Percentiles rank a stretch among this genome's conserved stretches.
These are phyloP conservation scores for Calonectria pseudoreteaudii DNA, from an alignment of 2,329 filamentous ascomycete genomes.

Conservation along the genomic window DNA sequence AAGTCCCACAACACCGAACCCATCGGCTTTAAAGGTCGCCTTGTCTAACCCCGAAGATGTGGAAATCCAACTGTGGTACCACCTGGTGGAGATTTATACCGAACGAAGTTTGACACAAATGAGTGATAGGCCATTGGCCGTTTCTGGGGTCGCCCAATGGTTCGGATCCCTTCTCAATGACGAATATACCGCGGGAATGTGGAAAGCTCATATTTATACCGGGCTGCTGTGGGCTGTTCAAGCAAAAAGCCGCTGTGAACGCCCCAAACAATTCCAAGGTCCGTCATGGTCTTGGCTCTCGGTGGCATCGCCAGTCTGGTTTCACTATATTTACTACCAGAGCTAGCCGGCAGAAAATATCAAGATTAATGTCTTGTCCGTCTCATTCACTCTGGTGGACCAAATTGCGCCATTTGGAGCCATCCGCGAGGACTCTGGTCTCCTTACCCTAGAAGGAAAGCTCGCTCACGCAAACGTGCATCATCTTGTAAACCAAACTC, in stretches of 20 bases:
- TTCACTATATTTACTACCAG: constrained; percentile 1
- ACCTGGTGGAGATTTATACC: constrained; percentile 4
- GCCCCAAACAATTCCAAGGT: background rate
- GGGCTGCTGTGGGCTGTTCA: background rate
- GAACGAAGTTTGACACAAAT: background rate
- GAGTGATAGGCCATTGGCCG: constrained; percentile 1
- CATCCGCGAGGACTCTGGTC: background rate
- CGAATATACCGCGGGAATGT: constrained; percentile 1
- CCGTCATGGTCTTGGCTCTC: constrained; percentile 13
- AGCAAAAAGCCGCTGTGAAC: background rate
- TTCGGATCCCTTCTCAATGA: background rate
- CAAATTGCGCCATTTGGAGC: background rate
- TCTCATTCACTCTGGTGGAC: background rate
- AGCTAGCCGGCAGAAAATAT: background rate
- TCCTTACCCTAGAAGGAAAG: background rate
- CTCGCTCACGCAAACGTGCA: background rate
- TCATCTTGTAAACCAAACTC: background rate
- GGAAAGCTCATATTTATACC: background rate
- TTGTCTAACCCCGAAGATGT: background rate
- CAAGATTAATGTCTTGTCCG: background rate
- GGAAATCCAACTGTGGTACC: background rate
- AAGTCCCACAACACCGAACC: background rate
- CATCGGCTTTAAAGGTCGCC: background rate
- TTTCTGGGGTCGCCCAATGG: constrained; percentile 10
- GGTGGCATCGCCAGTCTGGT: background rate